phyloP scores from a whole-genome alignment of 2,329 filamentous ascomycete species.

The Fusarium chlamydosporum region DNA sequence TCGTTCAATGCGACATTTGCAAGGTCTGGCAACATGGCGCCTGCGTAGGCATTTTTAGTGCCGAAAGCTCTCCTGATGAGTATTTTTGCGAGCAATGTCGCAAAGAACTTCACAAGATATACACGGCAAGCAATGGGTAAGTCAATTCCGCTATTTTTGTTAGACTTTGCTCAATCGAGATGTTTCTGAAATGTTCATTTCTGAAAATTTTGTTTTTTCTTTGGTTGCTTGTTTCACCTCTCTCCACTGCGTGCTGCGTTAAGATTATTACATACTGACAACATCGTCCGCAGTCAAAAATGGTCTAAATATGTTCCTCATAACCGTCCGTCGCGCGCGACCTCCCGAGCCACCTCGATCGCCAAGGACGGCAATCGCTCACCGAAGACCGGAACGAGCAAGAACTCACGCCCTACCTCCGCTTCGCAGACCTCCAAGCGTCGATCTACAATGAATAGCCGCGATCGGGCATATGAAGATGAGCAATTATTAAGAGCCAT shows the following conservation, averaged over 20 bases:
- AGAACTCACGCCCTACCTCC: constrained; percentile 68
- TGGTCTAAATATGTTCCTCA: constrained; percentile 76
- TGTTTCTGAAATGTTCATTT: not conserved
- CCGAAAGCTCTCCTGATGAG: constrained; percentile 92
- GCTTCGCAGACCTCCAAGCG: constrained; percentile 75
- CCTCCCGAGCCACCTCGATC: constrained; percentile 74
- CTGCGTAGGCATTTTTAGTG: constrained; percentile 96
- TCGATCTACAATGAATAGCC: constrained; percentile 96
- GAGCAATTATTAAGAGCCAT: constrained; percentile 90
- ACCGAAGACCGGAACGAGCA: constrained; percentile 73
- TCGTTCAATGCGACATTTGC: constrained; percentile 97
- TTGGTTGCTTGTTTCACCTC: not conserved
- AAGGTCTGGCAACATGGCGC: constrained; percentile 99
- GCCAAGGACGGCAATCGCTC: constrained; percentile 64
- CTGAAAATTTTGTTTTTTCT: constrained; percentile 4
- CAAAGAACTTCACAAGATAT: constrained; percentile 90
- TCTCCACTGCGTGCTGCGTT: constrained; percentile 4
- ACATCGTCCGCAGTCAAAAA: constrained; percentile 65
- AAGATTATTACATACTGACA: constrained; percentile 54
- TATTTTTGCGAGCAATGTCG: constrained; percentile 98
- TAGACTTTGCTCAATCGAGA: not conserved
- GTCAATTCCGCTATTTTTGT: constrained; percentile 53
- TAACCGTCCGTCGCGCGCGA: constrained; percentile 68
- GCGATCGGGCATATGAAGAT: constrained; percentile 94
- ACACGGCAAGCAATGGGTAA: constrained; percentile 86